Evolutionary conservation across 192 early-diverging fungal species (phyloP), one percentile per base, ranked within the genome.

Genomic region (Entrophospora sp.): DNA sequence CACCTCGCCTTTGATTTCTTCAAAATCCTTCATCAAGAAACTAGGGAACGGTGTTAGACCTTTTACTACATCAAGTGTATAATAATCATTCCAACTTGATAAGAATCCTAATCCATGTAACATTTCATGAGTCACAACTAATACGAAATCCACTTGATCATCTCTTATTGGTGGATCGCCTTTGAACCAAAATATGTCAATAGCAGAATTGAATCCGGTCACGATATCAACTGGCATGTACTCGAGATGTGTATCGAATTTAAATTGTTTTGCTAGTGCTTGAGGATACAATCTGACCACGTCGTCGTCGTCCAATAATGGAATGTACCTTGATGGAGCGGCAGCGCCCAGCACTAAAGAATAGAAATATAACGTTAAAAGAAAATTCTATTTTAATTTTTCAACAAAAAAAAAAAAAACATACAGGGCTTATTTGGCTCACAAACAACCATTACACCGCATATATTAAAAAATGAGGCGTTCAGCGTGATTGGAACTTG

Each of bases 21-120:
- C n/a, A n/a, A n/a, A n/a, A n/a, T n/a, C n/a, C n/a, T n/a, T n/a
- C n/a, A n/a, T n/a, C n/a, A n/a, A n/a, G n/a, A n/a, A n/a, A n/a
- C 71, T 55, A n/a, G 49, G 69, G 43, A 72, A 67, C 6, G 74
- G 74, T 20, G 63, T 69, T 13, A 75, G 24, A 3, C 55, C 62
- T 42, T 66, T 25, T 8, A 28, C 27, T 16, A 37, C 37, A 2
- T 13, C 16, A 56, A 34, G 18, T 12, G 48, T 27, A n/a, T 70
- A 61, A 24, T 69, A 57, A 24, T 70, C 42, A 30, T 58, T 64
- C 72, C 72, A 73, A 25, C 51, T 60, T 13, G 72, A 73, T 37
- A 62, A 14, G 40, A 78, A 75, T 58, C 76, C 76, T 18, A 78
- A 68, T 3, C 76, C 76, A 59, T 78, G 76, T 6, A 75, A 55